Percentiles rank a stretch among this genome's conserved stretches.
These are phyloP conservation scores for Trypanosoma caninum DNA, from an alignment of 208 protist species.

Conservation along the genomic window DNA sequence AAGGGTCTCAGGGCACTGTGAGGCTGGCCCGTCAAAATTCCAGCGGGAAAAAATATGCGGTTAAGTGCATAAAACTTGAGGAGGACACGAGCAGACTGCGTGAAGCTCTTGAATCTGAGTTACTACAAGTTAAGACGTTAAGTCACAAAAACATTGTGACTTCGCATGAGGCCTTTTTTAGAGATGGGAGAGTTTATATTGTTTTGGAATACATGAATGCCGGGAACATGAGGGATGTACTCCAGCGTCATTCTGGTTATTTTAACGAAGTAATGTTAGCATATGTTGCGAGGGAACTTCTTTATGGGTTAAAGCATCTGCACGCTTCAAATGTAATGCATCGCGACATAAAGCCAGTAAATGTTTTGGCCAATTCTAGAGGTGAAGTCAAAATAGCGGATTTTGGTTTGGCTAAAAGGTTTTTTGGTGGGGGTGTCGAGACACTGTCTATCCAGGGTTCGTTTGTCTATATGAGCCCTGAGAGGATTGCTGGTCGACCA, in stretches of 20 bases:
- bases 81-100: conserved; percentile 73
- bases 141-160: conserved; percentile 88
- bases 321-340: conserved; percentile 91
- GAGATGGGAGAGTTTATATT: conserved; percentile 84
- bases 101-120: conserved; percentile 63
- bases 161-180: conserved; percentile 90
- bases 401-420: conserved; percentile 94
- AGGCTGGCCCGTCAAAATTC: conserved; percentile 70
- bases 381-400: conserved; percentile 96
- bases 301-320: conserved; percentile 81
- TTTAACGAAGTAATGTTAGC: conserved; percentile 80
- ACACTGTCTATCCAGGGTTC: conserved; percentile 89
- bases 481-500: conserved; percentile 81
- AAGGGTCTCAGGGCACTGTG: conserved; percentile 87
- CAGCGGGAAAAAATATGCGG: conserved; percentile 75
- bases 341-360: conserved; percentile 96
- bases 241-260: conserved; percentile 56
- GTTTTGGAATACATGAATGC: conserved; percentile 90
- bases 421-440: conserved; percentile 69
- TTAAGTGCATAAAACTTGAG: conserved; percentile 83
- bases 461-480: conserved; percentile 94
- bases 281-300: conserved; percentile 81
- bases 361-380: conserved; percentile 95
- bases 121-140: conserved; percentile 77
- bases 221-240: conserved; percentile 85